Percentiles rank a stretch among this genome's conserved stretches.
Conservation (phyloP, 345 rosid species). For the Eutrema japonicum region DNA sequence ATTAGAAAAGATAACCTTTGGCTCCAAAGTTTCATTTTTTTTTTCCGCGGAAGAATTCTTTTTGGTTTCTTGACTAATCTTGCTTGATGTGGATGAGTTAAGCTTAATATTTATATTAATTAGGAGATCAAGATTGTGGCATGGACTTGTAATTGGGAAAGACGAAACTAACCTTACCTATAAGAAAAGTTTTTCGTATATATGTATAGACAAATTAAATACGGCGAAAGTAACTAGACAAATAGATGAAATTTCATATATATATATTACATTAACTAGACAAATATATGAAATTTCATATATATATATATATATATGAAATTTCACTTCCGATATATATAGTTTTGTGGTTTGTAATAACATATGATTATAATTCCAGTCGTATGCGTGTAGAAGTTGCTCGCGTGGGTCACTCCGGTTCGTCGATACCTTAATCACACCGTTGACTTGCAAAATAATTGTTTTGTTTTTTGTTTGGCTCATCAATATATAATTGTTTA, state of each 20-base stretch:
- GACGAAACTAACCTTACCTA: slow-evolving; percentile 37
- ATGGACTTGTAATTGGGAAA: slow-evolving; percentile 28
- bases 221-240: not conserved
- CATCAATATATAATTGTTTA: not conserved
- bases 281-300: too few species aligned
- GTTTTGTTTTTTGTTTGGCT: not conserved
- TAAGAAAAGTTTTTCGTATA: not conserved
- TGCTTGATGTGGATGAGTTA: slow-evolving; percentile 23
- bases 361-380: too few species aligned
- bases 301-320: too few species aligned
- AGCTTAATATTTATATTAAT: slow-evolving; percentile 27
- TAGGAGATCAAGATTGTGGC: slow-evolving; percentile 26
- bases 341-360: too few species aligned
- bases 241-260: too few species aligned
- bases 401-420: slow-evolving; percentile 24
- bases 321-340: too few species aligned
- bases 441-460: slow-evolving; percentile 26
- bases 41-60: not conserved
- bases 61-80: slow-evolving; percentile 26
- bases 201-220: too few species aligned
- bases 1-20: slow-evolving; percentile 21
- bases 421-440: slow-evolving; percentile 24
- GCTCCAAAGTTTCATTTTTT: slow-evolving; percentile 35
- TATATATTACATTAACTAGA: too few species aligned
- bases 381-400: not conserved